These are phyloP conservation scores for Bromus sterilis DNA, from an alignment of 176 grass and related monocot species.

Conservation along the genomic window DNA sequence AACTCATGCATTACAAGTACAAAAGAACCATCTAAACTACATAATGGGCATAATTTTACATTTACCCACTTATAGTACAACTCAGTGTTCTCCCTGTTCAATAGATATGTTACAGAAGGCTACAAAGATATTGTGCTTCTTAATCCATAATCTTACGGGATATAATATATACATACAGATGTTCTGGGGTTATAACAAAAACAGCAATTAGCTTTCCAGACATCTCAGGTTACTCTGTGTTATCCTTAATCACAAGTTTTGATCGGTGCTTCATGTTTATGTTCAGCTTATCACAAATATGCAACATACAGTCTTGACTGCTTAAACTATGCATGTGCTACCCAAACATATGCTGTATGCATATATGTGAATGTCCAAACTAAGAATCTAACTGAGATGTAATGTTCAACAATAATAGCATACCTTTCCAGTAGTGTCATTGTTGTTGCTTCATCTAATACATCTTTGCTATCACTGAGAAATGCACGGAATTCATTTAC, in stretches of 20 bases:
- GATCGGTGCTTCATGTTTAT: not conserved
- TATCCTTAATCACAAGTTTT: not conserved
- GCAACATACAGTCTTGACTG: not conserved
- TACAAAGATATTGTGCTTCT: not conserved
- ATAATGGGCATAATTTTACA: not conserved
- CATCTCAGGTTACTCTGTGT: not conserved
- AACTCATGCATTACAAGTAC: not conserved
- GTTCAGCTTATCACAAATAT: not conserved
- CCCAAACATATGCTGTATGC: not conserved
- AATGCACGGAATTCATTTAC: conserved; percentile 84
- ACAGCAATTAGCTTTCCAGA: not conserved
- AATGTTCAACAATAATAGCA: not conserved
- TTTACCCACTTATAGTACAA: not conserved
- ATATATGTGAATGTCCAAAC: not conserved
- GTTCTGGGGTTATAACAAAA: not conserved
- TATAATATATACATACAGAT: not conserved
- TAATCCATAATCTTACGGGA: not conserved
- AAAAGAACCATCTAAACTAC: not conserved
- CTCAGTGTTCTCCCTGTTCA: not conserved
- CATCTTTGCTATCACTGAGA: conserved; percentile 95
- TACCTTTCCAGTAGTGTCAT: conserved; percentile 94
- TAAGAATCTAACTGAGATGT: not conserved
- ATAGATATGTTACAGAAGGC: not conserved
- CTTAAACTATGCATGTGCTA: not conserved
- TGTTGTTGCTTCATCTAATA: conserved; percentile 95